Base-by-base conservation (phyloP, 352 stramenopile genomes). In the Pythium monospermum region DNA sequence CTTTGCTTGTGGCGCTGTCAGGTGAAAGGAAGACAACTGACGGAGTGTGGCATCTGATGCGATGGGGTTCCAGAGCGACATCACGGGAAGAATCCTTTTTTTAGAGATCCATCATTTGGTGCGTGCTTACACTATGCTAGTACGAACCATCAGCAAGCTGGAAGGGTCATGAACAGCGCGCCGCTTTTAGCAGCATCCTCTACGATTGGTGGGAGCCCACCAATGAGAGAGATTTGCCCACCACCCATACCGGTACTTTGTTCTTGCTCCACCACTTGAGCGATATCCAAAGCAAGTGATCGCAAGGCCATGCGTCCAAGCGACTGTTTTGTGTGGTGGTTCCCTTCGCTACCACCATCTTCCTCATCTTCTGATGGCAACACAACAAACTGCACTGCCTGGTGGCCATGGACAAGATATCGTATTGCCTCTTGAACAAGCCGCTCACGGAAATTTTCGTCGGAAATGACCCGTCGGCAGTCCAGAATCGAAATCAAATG, bases 401-500 rank as follows among this genome's bases (percentile, higher is more conserved):
- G 28, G 7, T 52, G 53, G 3, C 16, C 6, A 37, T 51, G 13
- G 27, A 71, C 6, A 13, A 66, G 49, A 60, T 53, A 10, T 27
- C 48, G 57, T 4, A 53, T 25, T 4, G 63, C 70, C 11, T 83
- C 57, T 0, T 15, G 60, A 3, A 82, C 71, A 22, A 84, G 48
- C 21, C 48, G 27, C 4, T 82, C 73, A 6, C 71, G 69, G 26
- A 66, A 82, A 0, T 41, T 11, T 38, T 87, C 76, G 38, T 85
- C 76, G 33, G 68, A 66, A 19, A 87, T 82, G 13, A 87, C 57
- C 6, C 62, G 63, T 18, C 55, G 64, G 31, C 62, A 73, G 53
- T 71, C 49, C 13, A 49, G 44, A 16, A 87, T 53, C 0, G 50
- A 57, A 21, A 87, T 66, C n/a, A 52, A 49, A 42, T 72, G 60